Conservation (phyloP, 257 asterid genomes). For the Ballota nigra region DNA sequence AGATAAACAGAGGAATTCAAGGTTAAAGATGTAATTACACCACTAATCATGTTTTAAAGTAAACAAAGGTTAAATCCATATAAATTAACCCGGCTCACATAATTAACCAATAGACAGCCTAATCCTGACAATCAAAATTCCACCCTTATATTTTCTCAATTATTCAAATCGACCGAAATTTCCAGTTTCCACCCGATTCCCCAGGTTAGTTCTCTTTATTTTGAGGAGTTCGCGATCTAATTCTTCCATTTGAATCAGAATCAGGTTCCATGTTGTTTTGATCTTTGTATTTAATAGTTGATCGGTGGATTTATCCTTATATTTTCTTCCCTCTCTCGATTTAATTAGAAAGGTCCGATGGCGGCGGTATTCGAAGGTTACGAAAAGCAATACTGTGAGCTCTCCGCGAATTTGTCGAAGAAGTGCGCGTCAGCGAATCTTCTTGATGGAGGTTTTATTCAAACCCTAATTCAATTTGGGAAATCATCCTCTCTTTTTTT, state of each 20-base stretch:
- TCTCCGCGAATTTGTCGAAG: slow-evolving; percentile 45
- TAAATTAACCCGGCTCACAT: no score
- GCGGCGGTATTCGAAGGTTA: slow-evolving; percentile 49
- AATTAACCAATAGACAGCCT: no score
- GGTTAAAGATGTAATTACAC: no score
- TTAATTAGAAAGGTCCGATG: slow-evolving; percentile 36
- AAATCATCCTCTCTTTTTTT: no score
- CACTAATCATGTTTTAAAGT: no score
- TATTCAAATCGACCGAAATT: neutral
- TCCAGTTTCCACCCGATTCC: slow-evolving; percentile 12
- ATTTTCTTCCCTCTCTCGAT: neutral
- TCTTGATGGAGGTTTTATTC: slow-evolving; percentile 41
- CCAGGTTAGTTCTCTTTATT: slow-evolving; percentile 17
- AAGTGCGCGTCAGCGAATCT: slow-evolving; percentile 34
- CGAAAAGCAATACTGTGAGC: slow-evolving; percentile 63
- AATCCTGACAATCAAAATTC: no score
- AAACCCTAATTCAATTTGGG: slow-evolving; percentile 23
- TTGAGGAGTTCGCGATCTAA: neutral
- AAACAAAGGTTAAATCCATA: no score
- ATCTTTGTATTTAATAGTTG: neutral
- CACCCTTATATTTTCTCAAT: neutral
- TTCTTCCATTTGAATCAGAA: neutral
- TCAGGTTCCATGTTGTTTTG: neutral
- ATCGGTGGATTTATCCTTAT: slow-evolving; percentile 15
- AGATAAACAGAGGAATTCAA: no score